These are phyloP conservation scores for Chrysanthemum makinoi DNA, from an alignment of 129 eudicot genomes.

Conservation along the genomic window DNA sequence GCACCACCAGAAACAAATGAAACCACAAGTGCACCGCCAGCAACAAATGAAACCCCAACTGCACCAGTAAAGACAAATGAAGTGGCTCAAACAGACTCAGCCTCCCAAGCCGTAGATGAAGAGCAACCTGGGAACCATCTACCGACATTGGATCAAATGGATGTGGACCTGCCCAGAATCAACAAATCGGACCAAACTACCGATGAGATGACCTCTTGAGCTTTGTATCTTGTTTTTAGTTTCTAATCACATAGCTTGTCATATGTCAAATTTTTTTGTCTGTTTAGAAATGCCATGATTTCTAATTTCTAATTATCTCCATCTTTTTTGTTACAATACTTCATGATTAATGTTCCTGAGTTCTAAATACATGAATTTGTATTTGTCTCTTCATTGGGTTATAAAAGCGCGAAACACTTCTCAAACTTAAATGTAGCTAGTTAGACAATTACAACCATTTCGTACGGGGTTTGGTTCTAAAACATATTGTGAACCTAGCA, in stretches of 20 bases:
- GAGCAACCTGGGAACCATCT: constrained; percentile 26
- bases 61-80: constrained; percentile 25
- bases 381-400: background rate
- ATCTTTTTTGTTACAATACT: background rate
- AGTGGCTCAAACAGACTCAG: constrained; percentile 26
- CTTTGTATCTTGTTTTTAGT: background rate
- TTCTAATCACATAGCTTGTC: background rate
- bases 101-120: constrained; percentile 31
- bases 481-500: no score
- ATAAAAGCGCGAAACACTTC: no score
- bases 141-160: constrained; percentile 39
- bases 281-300: background rate
- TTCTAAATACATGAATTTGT: constrained; percentile 16
- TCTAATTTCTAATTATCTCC: background rate
- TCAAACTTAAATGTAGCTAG: no score
- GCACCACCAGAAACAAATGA: constrained; percentile 27
- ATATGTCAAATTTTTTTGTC: background rate
- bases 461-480: no score
- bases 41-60: constrained; percentile 14
- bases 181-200: constrained; percentile 19
- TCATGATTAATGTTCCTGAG: background rate
- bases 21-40: constrained; percentile 11
- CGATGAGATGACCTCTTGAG: constrained; percentile 35
- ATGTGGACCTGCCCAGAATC: constrained; percentile 38
- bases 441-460: no score